Evolutionary conservation across 306 rosid genomes (phyloP), one percentile per base, ranked within the genome.

Genomic region (Ammopiptanthus mongolicus): DNA sequence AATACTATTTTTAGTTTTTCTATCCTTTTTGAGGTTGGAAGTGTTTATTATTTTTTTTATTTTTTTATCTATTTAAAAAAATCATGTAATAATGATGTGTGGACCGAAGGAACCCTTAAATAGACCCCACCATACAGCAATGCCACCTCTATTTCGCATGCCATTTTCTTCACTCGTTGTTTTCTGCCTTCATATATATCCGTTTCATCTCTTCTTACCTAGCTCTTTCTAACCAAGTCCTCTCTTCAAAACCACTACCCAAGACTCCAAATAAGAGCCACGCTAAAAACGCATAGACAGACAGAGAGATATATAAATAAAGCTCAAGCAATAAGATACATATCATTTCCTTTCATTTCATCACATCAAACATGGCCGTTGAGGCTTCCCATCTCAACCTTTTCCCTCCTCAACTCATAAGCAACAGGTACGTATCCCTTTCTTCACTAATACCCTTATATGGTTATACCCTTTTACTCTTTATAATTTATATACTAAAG

Each of bases 371-470:
- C 84, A 91, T 94, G 97, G 97, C 98, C 56, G 98, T 94, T 36
- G 91, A 91, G 77, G 93, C 98, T 81, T 86, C 86, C 62, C 93
- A 87, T 71, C 93, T 87, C 64, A 87, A 88, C 72, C 88, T 84
- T 71, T 91, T 90, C 75, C 80, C 83, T 44, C 74, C 96, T 63
- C 96, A 91, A 58, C 86, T 88, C 80, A 3, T 79, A 2, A 44
- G 65, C 81, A 90, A 83, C 83, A 73, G 96, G 98, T 94, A 82
- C 29, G 15, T 33, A 0, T 33, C 37, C 37, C 37, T 33, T 33
- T 33, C 37, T 33, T 33, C 37, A 33, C 5, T 33, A 33, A 33
- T 6, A 37, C 1, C 42, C 47, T 41, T n/a, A n/a, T n/a, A n/a
- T n/a, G n/a, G n/a, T n/a, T n/a, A n/a, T n/a, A n/a, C n/a, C n/a